phyloP scores from a whole-genome alignment of 164 flowering plant genomes.

The Nymphaea colorata region DNA sequence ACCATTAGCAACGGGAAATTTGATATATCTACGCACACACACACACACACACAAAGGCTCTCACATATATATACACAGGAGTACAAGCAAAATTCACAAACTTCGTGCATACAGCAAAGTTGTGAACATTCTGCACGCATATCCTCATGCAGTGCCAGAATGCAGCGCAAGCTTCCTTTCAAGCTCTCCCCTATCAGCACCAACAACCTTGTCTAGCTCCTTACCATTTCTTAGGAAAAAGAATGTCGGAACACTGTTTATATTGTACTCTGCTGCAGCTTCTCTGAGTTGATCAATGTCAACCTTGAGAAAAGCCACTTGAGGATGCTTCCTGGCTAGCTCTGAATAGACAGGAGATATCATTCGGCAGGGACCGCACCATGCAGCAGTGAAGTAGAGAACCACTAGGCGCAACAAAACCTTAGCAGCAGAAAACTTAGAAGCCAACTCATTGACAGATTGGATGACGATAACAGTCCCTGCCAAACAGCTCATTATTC shows the following conservation, averaged over 20 bases:
- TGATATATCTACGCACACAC: no score
- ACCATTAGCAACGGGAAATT: no score
- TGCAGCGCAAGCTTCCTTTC: conserved; percentile 45
- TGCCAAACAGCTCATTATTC: conserved; percentile 15
- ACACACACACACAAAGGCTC: no score
- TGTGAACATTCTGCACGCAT: no score
- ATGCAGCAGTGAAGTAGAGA: conserved; percentile 71
- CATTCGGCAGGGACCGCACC: conserved; percentile 80
- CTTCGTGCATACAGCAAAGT: no score
- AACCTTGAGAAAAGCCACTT: conserved; percentile 51
- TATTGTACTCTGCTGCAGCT: conserved; percentile 49
- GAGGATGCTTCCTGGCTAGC: conserved; percentile 42
- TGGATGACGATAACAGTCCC: conserved; percentile 53
- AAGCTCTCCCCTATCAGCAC: conserved; percentile 47
- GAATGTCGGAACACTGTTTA: conserved; percentile 55
- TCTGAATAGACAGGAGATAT: conserved; percentile 45
- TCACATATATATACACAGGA: no score
- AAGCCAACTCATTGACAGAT: conserved; percentile 37
- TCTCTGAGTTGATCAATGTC: conserved; percentile 60
- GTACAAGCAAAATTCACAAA: no score
- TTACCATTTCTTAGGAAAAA: conserved; percentile 42
- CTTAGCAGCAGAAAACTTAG: conserved; percentile 43
- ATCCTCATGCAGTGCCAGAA: conserved; percentile 23
- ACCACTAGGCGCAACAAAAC: conserved; percentile 36
- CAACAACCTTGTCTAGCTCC: conserved; percentile 51